phyloP scores from a whole-genome alignment of 2,329 filamentous ascomycete genomes.

The Fusarium camptoceras region DNA sequence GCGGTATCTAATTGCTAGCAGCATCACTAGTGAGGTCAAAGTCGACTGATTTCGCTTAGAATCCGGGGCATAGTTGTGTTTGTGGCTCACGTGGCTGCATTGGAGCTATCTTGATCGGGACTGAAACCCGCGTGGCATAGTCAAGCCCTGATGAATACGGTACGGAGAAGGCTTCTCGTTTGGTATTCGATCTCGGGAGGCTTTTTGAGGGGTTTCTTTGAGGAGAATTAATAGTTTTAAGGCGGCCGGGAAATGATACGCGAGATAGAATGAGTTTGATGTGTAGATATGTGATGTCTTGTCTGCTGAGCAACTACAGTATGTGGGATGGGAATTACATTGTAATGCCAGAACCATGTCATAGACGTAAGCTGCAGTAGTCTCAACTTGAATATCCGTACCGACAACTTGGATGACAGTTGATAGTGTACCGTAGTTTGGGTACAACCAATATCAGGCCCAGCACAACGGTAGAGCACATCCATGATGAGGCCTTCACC shows the following conservation, averaged over 20 bases:
- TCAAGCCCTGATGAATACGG: conserved; percentile 2
- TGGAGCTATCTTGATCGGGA: conserved; percentile 30
- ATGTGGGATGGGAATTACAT: not conserved
- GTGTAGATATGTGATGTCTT: conserved; percentile 20
- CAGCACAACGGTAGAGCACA: conserved; percentile 10
- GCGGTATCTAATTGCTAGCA: not conserved
- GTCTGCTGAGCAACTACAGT: not conserved
- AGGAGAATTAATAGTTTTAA: not conserved
- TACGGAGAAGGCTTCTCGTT: conserved; percentile 29
- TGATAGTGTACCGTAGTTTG: not conserved
- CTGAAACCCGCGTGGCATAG: conserved; percentile 34
- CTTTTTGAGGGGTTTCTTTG: conserved; percentile 13
- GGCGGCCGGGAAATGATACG: conserved; percentile 10
- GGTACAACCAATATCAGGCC: conserved; percentile 1
- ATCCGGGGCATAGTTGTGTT: conserved; percentile 7
- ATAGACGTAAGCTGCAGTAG: not conserved
- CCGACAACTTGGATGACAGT: conserved; percentile 16
- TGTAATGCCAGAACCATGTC: not conserved
- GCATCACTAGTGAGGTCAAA: not conserved
- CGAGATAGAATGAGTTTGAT: conserved; percentile 3
- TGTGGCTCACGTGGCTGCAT: conserved; percentile 32
- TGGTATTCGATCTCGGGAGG: conserved; percentile 14
- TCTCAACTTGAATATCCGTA: not conserved
- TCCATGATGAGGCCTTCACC: conserved; percentile 15
- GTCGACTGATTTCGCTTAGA: conserved; percentile 1